Evolutionary conservation across 2,329 filamentous ascomycete species (phyloP), one percentile per base, ranked within the genome.

Genomic region (Fusarium avenaceum): DNA sequence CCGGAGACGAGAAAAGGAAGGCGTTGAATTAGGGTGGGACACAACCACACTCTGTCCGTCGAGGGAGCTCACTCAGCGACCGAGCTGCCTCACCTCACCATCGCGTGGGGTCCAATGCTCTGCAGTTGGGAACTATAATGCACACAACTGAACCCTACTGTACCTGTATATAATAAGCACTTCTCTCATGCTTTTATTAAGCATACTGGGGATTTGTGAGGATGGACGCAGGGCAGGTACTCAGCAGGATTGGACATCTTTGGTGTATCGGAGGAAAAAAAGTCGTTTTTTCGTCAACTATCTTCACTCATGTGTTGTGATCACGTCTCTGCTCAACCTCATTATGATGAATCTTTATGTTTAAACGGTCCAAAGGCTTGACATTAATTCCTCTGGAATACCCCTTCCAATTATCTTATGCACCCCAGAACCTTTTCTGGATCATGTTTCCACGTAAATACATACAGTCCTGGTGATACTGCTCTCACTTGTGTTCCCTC

Each of bases 151-250:
- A 72, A 65, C 66, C 63, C 65, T 62, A 71, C 57, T 74, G 72
- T 73, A 74, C 64, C 58, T 74, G 72, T 74, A 74, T 71, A 74
- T 74, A 74, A 74, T 74, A 71, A 65, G 65, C 69, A 69, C 67
- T 72, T 73, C 72, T 65, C 72, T 72, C 67, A 64, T 62, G 57
- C 56, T 49, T 59, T 65, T 46, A 49, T 47, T 32, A 38, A 58
- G 56, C 57, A 63, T 65, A 52, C 39, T 56, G 53, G 44, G 51
- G 50, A 53, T 60, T 32, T 53, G 57, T 63, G 71, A 71, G 58
- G 65, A 59, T 47, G 56, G 59, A 63, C 45, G 54, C 64, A 65
- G 57, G 49, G 51, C 57, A 63, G 58, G 61, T 66, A 57, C 52
- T 71, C 38, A 57, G 59, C 62, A 66, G 43, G 54, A 51, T 63